Percentiles rank a stretch among this genome's conserved stretches.
Conservation (phyloP, 78 protist species). For the Tieghemostelium lacteum region DNA sequence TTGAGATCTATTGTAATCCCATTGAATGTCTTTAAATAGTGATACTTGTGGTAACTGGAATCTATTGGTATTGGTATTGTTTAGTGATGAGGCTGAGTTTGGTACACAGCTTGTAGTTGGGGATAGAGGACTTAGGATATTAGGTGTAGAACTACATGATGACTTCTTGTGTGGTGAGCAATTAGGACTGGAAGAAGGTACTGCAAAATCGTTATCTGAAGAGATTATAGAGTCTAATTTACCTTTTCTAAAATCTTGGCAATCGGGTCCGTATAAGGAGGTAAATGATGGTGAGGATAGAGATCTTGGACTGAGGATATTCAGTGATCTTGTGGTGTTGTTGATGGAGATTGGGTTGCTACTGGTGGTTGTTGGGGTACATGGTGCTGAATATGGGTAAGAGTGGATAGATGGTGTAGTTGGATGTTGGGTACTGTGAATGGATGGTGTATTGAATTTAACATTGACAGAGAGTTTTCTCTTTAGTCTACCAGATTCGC, state of each 20-base stretch:
- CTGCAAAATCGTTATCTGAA: constrained; percentile 1
- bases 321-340: too few relatives aligned
- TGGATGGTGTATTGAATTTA: not conserved
- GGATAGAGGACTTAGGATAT: not conserved
- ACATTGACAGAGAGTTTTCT: constrained; percentile 26
- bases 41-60: not conserved
- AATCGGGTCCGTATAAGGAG: not conserved
- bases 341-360: not conserved
- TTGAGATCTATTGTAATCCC: constrained; percentile 16
- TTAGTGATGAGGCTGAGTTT: not conserved
- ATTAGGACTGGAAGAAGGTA: not conserved
- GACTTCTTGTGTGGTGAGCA: constrained; percentile 3
- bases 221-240: constrained; percentile 1
- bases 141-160: not conserved
- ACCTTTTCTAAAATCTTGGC: not conserved
- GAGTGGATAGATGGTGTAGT: not conserved
- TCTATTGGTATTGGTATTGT: not conserved
- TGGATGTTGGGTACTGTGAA: too few relatives aligned
- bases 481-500: not conserved
- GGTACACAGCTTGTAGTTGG: constrained; percentile 2
- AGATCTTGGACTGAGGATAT: not conserved
- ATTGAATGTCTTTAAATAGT: constrained; percentile 24
- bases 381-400: constrained; percentile 15
- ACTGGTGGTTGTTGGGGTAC: constrained; percentile 27
- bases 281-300: constrained; percentile 26